These are phyloP conservation scores for Salix dunnii DNA, from an alignment of 345 rosid genomes.

Conservation along the genomic window DNA sequence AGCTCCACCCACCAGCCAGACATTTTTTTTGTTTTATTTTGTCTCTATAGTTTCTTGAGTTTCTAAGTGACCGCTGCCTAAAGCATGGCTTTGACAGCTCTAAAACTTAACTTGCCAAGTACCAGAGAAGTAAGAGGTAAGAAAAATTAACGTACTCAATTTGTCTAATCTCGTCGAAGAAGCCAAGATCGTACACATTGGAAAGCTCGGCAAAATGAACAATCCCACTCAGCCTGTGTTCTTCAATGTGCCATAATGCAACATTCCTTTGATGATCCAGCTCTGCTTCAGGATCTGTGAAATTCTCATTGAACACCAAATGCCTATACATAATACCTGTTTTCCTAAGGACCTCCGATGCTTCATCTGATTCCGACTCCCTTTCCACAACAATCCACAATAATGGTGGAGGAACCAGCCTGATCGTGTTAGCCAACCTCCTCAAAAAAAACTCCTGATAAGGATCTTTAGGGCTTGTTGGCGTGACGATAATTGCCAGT, in stretches of 20 bases:
- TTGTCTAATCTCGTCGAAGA: conserved; percentile 69
- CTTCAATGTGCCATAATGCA: conserved; percentile 73
- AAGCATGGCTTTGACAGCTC: neutral
- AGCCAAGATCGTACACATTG: conserved; percentile 77
- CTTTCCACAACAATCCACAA: conserved; percentile 79
- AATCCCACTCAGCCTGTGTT: conserved; percentile 68
- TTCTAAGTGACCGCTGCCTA: neutral
- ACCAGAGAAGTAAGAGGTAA: neutral
- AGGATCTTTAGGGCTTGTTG: conserved; percentile 35
- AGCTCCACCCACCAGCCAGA: neutral
- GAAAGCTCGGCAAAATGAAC: conserved; percentile 76
- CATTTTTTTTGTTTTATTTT: neutral
- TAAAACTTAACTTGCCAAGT: neutral
- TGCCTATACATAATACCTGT: conserved; percentile 83
- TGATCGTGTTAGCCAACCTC: conserved; percentile 60
- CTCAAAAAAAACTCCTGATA: conserved; percentile 51
- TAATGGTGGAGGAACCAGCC: conserved; percentile 63
- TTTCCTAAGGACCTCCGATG: conserved; percentile 53
- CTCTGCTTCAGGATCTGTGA: conserved; percentile 56
- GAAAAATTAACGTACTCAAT: conserved; percentile 54
- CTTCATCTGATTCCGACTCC: conserved; percentile 34
- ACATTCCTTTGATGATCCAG: conserved; percentile 73
- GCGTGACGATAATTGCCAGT: conserved; percentile 63
- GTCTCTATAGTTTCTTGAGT: neutral
- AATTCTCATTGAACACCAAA: conserved; percentile 62